A percentile compares a stretch with the other conserved stretches of the same genome.
Conservation (phyloP, 164 flowering plant species). For the Nymphaea thermarum region DNA sequence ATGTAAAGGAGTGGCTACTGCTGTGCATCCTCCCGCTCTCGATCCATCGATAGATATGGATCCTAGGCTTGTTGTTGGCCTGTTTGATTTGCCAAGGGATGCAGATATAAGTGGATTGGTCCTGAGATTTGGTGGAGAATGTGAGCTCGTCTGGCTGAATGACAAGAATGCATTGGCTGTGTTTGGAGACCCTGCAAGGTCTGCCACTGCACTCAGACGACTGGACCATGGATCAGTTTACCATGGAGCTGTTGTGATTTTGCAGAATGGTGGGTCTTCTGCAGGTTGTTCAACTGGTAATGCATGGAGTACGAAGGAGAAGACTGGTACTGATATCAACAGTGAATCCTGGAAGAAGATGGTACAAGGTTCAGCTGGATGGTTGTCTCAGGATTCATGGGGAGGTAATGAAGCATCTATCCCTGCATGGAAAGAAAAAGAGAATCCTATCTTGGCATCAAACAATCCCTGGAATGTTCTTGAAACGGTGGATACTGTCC, state of each 20-base stretch:
- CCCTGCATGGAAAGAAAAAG: conserved; percentile 40
- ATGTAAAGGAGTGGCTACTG: conserved; percentile 20
- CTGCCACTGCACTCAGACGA: conserved; percentile 95
- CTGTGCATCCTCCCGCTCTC: conserved; percentile 36
- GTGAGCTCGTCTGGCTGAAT: conserved; percentile 91
- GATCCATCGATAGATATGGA: conserved; percentile 92
- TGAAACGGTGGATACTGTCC: conserved; percentile 19
- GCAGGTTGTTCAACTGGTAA: conserved; percentile 12
- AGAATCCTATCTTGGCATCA: conserved; percentile 30
- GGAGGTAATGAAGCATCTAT: conserved; percentile 27
- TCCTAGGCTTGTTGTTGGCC: conserved; percentile 88
- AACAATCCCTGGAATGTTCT: conserved; percentile 55
- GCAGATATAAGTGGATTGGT: conserved; percentile 84
- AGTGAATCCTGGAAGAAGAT: conserved; percentile 82
- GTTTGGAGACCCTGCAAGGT: conserved; percentile 79
- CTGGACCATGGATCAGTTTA: conserved; percentile 88
- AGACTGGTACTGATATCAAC: conserved; percentile 15
- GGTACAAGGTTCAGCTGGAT: conserved; percentile 37
- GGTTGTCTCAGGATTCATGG: conserved; percentile 53
- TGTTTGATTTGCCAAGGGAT: conserved; percentile 85
- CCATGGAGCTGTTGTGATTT: conserved; percentile 50
- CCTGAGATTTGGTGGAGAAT: conserved; percentile 95
- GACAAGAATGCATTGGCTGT: conserved; percentile 93
- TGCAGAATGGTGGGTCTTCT: conserved; percentile 23
- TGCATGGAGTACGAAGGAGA: conserved; percentile 56